Evolutionary conservation across 73 alveolate species (phyloP).

Genomic region (Symbiodinium pilosum): DNA sequence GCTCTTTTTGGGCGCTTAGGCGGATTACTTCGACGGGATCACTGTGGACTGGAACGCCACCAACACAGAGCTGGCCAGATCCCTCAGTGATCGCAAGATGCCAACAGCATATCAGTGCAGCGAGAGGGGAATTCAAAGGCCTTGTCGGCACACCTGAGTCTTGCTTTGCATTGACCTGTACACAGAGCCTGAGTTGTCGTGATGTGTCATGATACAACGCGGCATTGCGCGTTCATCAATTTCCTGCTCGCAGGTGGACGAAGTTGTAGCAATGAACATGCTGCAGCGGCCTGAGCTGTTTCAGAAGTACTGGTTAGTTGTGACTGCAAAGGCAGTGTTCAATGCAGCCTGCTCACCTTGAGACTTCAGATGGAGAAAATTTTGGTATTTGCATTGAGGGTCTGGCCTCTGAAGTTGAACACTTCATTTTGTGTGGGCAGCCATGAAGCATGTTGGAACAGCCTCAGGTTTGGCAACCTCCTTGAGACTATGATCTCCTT

Average conservation of each 20-base stretch:
- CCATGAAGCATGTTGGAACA: too few species aligned
- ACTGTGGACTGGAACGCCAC: constrained; percentile 26
- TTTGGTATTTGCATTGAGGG: neutral
- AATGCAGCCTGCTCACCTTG: neutral
- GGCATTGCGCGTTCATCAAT: too few species aligned
- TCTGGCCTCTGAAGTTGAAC: neutral
- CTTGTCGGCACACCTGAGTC: too few species aligned
- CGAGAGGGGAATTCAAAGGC: too few species aligned
- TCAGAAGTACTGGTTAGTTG: neutral
- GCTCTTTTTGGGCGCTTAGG: too few species aligned
- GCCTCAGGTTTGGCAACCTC: constrained; percentile 47
- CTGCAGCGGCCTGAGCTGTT: neutral
- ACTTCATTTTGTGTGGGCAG: too few species aligned
- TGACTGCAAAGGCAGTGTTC: neutral
- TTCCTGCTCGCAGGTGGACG: neutral
- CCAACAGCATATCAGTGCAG: too few species aligned
- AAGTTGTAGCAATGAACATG: neutral
- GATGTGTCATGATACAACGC: too few species aligned
- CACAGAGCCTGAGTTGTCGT: too few species aligned
- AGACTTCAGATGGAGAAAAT: neutral
- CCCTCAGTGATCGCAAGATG: too few species aligned
- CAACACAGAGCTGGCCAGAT: neutral
- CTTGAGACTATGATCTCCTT: constrained; percentile 69
- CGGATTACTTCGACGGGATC: constrained; percentile 23
- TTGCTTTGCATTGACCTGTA: too few species aligned